Evolutionary conservation across 495 filamentous ascomycete species (phyloP).

Genomic region (Podospora comata): DNA sequence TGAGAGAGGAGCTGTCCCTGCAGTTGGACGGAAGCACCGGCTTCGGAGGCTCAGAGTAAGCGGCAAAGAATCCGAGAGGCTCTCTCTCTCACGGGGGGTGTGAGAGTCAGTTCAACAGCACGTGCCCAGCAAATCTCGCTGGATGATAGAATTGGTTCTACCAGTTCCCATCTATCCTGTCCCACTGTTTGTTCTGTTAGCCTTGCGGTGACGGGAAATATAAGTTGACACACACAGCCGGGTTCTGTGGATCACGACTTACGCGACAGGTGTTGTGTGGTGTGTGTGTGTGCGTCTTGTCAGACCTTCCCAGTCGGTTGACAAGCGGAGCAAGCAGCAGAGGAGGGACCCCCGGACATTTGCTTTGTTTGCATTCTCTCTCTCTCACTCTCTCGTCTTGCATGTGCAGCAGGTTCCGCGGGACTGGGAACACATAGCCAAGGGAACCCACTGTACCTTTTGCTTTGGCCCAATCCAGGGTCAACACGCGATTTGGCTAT

Average conservation of each 20-base stretch:
- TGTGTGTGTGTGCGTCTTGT: background rate
- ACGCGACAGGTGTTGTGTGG: background rate
- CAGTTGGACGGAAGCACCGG: background rate
- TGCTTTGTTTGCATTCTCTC: background rate
- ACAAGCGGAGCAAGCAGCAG: background rate
- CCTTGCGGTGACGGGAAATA: background rate
- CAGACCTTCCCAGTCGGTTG: background rate
- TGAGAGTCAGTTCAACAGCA: background rate
- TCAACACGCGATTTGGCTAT: background rate
- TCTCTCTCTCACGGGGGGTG: background rate
- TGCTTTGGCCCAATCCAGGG: background rate
- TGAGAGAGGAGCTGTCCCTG: background rate
- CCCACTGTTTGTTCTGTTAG: background rate
- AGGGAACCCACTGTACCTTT: background rate
- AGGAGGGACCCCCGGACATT: background rate
- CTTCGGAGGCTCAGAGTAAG: background rate
- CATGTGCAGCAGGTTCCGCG: background rate
- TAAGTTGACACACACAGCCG: background rate
- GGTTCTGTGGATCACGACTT: background rate
- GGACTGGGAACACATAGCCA: background rate
- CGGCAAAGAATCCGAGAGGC: background rate
- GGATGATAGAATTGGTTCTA: background rate
- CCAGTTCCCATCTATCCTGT: background rate
- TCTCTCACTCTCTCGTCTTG: background rate
- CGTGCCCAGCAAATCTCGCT: background rate